Evolutionary conservation across 2,329 filamentous ascomycete species (phyloP).

Genomic region (Trichoderma sp.): DNA sequence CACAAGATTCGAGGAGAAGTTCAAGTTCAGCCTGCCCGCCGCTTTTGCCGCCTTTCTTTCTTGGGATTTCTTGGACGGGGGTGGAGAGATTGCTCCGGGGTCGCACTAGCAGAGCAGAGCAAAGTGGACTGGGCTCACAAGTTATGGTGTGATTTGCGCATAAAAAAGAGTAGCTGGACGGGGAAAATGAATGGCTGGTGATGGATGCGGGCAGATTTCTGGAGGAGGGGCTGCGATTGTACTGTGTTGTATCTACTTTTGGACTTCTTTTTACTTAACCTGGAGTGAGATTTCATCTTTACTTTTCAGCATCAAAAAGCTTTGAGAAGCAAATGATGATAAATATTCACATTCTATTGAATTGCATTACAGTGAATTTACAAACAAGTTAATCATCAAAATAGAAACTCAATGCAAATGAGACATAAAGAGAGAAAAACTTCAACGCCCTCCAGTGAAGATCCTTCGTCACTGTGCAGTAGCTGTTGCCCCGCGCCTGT

Average conservation of each 20-base stretch:
- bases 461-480: neutral
- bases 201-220: neutral
- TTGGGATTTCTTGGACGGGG: neutral
- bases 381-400: neutral
- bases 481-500: neutral
- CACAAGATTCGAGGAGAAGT: neutral
- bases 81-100: neutral
- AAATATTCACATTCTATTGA: neutral
- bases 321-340: neutral
- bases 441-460: slow-evolving; percentile 20
- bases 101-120: neutral
- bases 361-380: neutral
- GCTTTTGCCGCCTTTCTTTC: neutral
- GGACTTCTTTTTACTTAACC: neutral
- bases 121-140: neutral
- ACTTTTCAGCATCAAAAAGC: neutral
- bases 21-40: neutral
- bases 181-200: neutral
- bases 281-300: neutral
- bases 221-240: neutral
- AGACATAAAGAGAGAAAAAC: slow-evolving; percentile 18
- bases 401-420: neutral
- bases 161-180: neutral
- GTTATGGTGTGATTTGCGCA: slow-evolving; percentile 1
- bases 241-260: neutral